These are phyloP conservation scores for Durusdinium trenchii DNA, from an alignment of 73 alveolate genomes.

Conservation along the genomic window DNA sequence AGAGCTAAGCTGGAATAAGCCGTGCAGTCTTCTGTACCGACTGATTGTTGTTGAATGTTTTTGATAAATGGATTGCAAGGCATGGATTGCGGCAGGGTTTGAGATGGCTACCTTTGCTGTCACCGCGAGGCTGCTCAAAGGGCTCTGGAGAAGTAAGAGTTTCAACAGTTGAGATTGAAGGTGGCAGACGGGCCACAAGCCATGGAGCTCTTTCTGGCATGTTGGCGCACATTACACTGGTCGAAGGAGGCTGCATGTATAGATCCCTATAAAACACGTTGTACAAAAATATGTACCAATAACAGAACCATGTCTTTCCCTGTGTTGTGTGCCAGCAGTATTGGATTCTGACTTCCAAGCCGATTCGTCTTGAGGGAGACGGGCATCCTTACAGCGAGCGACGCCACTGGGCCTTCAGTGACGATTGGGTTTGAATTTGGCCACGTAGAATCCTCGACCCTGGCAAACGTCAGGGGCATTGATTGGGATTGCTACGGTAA, in stretches of 20 bases:
- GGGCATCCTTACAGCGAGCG: conserved; percentile 66
- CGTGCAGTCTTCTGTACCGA: not conserved
- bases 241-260: conserved; percentile 67
- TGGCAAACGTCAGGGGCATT: not conserved
- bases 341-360: not conserved
- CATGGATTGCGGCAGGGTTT: conserved; percentile 87
- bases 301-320: too few species aligned
- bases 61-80: not conserved
- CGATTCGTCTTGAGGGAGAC: conserved; percentile 52
- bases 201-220: conserved; percentile 75
- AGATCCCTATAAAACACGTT: too few species aligned
- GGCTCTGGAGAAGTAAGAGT: not conserved
- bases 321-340: not conserved
- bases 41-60: not conserved
- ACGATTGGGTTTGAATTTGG: not conserved
- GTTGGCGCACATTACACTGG: conserved; percentile 85
- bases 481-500: not conserved
- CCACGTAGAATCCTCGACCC: not conserved
- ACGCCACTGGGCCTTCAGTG: conserved; percentile 7
- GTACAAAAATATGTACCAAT: too few species aligned
- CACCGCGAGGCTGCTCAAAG: not conserved
- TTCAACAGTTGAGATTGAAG: not conserved
- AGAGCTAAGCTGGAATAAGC: conserved; percentile 20
- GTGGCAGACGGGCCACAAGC: conserved; percentile 47
- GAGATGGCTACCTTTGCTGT: conserved; percentile 77